Evolutionary conservation across 306 rosid genomes (phyloP).

Genomic region (Phaseolus lunatus): DNA sequence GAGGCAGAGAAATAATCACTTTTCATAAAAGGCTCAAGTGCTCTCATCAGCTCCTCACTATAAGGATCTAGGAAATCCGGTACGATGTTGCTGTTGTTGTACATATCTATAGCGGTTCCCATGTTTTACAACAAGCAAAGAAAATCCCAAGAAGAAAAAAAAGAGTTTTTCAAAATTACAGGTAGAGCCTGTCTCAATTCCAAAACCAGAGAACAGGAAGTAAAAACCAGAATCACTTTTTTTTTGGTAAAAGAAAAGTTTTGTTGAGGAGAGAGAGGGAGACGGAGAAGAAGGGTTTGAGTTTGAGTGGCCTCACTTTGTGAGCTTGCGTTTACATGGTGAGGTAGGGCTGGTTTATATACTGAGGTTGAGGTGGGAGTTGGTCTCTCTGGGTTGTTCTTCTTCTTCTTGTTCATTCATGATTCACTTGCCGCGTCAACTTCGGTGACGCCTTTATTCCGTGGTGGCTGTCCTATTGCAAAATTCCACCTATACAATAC

Average conservation of each 20-base stretch:
- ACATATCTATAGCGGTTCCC: slow-evolving; percentile 64
- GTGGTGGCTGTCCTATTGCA: slow-evolving; percentile 4
- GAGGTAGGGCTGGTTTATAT: slow-evolving; percentile 44
- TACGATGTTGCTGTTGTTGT: slow-evolving; percentile 40
- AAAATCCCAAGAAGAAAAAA: not conserved
- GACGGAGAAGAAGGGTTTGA: not conserved
- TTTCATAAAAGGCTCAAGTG: slow-evolving; percentile 77
- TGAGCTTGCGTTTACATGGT: slow-evolving; percentile 12
- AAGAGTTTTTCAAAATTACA: not conserved
- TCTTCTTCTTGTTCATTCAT: not conserved
- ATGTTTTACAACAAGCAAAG: slow-evolving; percentile 36
- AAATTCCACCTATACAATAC: slow-evolving; percentile 16
- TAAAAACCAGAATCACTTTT: no score
- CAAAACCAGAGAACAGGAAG: slow-evolving; percentile 40
- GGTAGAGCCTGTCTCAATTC: slow-evolving; percentile 38
- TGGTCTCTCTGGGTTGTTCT: not conserved
- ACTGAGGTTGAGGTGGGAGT: not conserved
- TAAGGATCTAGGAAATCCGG: slow-evolving; percentile 59
- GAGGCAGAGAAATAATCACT: slow-evolving; percentile 51
- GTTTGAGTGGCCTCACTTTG: slow-evolving; percentile 39
- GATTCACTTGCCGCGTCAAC: slow-evolving; percentile 51
- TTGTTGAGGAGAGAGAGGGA: not conserved
- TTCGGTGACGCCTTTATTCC: slow-evolving; percentile 44
- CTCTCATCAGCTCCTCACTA: slow-evolving; percentile 76
- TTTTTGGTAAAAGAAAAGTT: no score